These are phyloP conservation scores for Penicillium sp. DNA, from an alignment of 2,329 filamentous ascomycete genomes.

Conservation along the genomic window DNA sequence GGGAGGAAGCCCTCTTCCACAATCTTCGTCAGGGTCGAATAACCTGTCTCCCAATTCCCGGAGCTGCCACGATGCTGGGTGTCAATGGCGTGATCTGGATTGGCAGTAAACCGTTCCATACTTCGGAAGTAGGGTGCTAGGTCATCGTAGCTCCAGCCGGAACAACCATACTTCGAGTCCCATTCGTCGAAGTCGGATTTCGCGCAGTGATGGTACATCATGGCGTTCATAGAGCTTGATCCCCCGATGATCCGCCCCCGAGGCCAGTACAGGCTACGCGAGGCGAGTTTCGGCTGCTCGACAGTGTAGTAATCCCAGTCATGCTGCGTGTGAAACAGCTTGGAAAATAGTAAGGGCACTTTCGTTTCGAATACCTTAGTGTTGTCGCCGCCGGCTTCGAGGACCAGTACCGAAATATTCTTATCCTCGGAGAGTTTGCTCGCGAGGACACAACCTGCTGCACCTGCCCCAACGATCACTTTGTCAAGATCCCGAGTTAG, in stretches of 20 bases:
- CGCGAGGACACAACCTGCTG: constrained; percentile 20
- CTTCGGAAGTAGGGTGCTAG: constrained; percentile 51
- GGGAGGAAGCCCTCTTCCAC: constrained; percentile 19
- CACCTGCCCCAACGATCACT: constrained; percentile 23
- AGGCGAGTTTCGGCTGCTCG: constrained; percentile 16
- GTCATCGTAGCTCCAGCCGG: constrained; percentile 46
- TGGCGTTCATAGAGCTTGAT: constrained; percentile 18
- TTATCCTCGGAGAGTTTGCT: constrained; percentile 24
- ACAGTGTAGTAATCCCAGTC: constrained; percentile 23
- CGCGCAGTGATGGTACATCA: constrained; percentile 25
- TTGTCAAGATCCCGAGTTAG: too few relatives aligned
- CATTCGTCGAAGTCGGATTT: constrained; percentile 21
- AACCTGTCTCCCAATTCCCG: constrained; percentile 16
- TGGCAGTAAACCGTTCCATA: constrained; percentile 20
- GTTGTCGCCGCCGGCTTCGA: constrained; percentile 21
- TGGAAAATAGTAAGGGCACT: constrained; percentile 15
- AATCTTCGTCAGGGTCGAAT: constrained; percentile 18
- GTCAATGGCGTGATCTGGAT: constrained; percentile 15
- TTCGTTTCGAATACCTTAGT: constrained; percentile 13
- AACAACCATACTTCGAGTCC: constrained; percentile 13
- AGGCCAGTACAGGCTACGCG: constrained; percentile 21
- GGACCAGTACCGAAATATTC: constrained; percentile 19
- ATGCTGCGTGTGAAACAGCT: constrained; percentile 19
- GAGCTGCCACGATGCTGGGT: constrained; percentile 7
- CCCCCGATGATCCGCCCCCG: constrained; percentile 22